phyloP scores from a whole-genome alignment of 768 basidiomycete species.

The Lentinula sp. region DNA sequence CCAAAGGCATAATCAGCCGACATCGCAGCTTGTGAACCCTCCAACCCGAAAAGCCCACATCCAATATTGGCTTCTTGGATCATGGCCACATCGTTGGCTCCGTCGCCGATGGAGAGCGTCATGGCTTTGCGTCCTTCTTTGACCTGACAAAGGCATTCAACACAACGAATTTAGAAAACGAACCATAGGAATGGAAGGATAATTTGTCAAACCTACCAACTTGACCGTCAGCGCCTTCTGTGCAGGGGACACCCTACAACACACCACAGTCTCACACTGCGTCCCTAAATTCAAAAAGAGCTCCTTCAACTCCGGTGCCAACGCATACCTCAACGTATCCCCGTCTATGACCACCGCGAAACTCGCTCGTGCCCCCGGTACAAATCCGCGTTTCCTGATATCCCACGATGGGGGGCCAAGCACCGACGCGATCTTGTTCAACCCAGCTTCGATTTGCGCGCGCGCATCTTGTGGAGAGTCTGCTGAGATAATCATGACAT shows the following conservation, averaged over 20 bases:
- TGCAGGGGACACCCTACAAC: constrained; percentile 94
- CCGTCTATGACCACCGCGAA: constrained; percentile 98
- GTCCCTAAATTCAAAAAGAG: constrained; percentile 90
- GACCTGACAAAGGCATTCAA: constrained; percentile 35
- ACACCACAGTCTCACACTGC: constrained; percentile 97
- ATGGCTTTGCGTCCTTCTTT: constrained; percentile 94
- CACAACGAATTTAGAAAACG: no score
- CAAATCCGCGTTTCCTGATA: constrained; percentile 57
- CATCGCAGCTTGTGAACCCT: constrained; percentile 98
- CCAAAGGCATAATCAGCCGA: constrained; percentile 98
- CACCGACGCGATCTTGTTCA: constrained; percentile 91
- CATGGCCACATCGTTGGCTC: constrained; percentile 98
- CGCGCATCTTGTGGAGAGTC: constrained; percentile 70
- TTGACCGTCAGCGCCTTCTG: constrained; percentile 98
- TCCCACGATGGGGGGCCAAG: constrained; percentile 70
- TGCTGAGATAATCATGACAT: constrained; percentile 94
- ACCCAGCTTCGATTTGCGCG: constrained; percentile 82
- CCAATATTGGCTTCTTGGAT: constrained; percentile 99
- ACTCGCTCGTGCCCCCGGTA: constrained; percentile 57
- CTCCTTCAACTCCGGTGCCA: constrained; percentile 70
- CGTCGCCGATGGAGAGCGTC: constrained; percentile 96
- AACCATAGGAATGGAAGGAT: no score
- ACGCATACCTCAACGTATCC: constrained; percentile 80
- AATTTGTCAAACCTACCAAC: constrained; percentile 39
- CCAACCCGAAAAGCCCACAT: constrained; percentile 87